Evolutionary conservation across 768 basidiomycete species (phyloP).

Genomic region (Pulveroboletus sp.): DNA sequence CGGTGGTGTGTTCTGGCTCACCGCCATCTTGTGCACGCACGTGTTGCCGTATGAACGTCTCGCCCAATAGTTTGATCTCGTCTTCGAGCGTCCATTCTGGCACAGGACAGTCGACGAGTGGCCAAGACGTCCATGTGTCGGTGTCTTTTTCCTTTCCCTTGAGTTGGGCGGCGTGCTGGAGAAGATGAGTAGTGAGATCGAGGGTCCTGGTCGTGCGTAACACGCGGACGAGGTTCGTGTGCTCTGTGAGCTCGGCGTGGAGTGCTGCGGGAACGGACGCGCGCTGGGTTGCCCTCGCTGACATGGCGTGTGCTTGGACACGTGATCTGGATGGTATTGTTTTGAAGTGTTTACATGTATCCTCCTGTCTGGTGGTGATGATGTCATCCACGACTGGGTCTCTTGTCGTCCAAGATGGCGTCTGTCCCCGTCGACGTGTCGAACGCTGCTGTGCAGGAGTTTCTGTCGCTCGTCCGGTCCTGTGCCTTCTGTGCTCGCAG

Average conservation of each 20-base stretch:
- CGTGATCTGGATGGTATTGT: slow-evolving; percentile 1
- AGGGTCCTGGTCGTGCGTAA: slow-evolving; percentile 53
- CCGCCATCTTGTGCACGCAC: slow-evolving; percentile 8
- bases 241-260: slow-evolving; percentile 63
- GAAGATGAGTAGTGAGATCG: slow-evolving; percentile 54
- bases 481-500: slow-evolving; percentile 2
- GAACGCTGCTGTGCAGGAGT: slow-evolving; percentile 60
- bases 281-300: slow-evolving; percentile 20
- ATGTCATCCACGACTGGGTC: slow-evolving; percentile 5
- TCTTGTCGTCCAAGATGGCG: slow-evolving; percentile 38
- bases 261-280: slow-evolving; percentile 46
- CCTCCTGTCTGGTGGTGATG: slow-evolving; percentile 1
- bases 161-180: slow-evolving; percentile 18
- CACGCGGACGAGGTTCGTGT: slow-evolving; percentile 59
- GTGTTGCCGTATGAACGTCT: slow-evolving; percentile 27
- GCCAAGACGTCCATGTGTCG: slow-evolving; percentile 75
- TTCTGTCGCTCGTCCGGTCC: slow-evolving; percentile 58
- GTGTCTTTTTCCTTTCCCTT: slow-evolving; percentile 10
- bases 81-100: slow-evolving; percentile 73
- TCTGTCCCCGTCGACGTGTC: slow-evolving; percentile 52
- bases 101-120: slow-evolving; percentile 59
- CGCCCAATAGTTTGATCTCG: slow-evolving; percentile 51
- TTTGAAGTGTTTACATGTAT: slow-evolving; percentile 6
- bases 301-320: not conserved
- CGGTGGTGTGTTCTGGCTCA: slow-evolving; percentile 4